Base-by-base conservation (phyloP, 441 rosid genomes). In the Croton laevigatus region DNA sequence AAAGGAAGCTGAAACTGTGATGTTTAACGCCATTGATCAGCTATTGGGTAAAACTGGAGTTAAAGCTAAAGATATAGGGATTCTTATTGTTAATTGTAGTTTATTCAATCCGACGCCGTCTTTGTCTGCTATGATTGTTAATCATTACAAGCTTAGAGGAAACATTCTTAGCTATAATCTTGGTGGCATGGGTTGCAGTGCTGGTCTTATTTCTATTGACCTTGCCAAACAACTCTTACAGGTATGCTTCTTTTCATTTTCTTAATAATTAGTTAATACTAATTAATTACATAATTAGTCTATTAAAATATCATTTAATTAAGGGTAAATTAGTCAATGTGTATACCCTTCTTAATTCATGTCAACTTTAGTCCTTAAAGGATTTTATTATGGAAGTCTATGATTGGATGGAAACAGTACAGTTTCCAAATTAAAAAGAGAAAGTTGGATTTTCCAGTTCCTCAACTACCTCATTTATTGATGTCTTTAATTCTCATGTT, bases 131-230 rank as follows among this genome's bases (percentile, higher is more conserved):
- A 91, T 89, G 97, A 85, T 94, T 9, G 86, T 91, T 17, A 94
- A 89, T 81, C 93, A 89, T 62, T 94, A 89, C 86, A 91, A 87
- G 80, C 93, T 94, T 14, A 79, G 89, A 78, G 85, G 86, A 13
- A 83, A 91, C 68, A 87, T 88, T 49, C 78, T 81, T 80, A 89
- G 89, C 73, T 91, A 84, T 58, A 88, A 91, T 79, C 93, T 94
- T 17, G 93, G 96, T 13, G 97, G 98, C 37, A 93, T 93, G 98
- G 98, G 97, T 9, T 93, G 98, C 77, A 93, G 97, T 69, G 98
- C 98, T 1, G 88, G 98, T 3, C 84, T 93, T 38, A 88, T 91
- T 66, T 89, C 98, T 0, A 81, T 91, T 8, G 97, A 94, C 52
- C 96, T 94, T 1, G 97, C 97, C 32, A 87, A 79, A 66, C 84